Percentiles rank a stretch among this genome's conserved stretches.
Evolutionary conservation across 805 yeast genomes (phyloP).

Genomic region (Wickerhamiella hasegawae): DNA sequence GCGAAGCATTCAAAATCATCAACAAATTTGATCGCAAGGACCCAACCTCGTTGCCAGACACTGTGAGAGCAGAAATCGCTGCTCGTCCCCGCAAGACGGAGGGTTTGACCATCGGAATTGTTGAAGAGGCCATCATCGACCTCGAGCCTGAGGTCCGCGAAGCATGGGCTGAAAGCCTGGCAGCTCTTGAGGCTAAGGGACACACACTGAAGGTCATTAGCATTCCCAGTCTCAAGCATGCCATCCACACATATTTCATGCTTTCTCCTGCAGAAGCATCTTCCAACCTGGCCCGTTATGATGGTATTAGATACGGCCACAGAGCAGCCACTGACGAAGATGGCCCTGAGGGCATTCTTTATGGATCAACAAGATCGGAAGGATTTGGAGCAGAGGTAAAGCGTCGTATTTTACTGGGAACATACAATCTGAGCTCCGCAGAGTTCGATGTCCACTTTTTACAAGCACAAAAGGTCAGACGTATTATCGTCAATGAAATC

Average conservation of each 20-base stretch:
- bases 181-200: constrained; percentile 30
- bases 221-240: constrained; percentile 46
- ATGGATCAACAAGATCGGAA: constrained; percentile 39
- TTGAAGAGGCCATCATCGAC: constrained; percentile 49
- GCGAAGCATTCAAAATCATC: constrained; percentile 36
- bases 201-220: constrained; percentile 47
- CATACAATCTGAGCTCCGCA: constrained; percentile 66
- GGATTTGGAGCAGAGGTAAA: constrained; percentile 77
- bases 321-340: constrained; percentile 25
- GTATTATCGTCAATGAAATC: constrained; percentile 45
- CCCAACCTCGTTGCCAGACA: constrained; percentile 39
- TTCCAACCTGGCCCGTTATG: constrained; percentile 77
- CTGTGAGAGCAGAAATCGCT: constrained; percentile 3
- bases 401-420: constrained; percentile 71
- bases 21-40: constrained; percentile 56
- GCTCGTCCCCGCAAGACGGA: not conserved
- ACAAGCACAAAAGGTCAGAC: constrained; percentile 57
- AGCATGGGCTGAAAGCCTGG: constrained; percentile 33
- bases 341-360: constrained; percentile 23
- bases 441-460: constrained; percentile 57
- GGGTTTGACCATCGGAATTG: constrained; percentile 49
- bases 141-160: constrained; percentile 31
- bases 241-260: constrained; percentile 74
- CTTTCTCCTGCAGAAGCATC: constrained; percentile 88
- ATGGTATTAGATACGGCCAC: constrained; percentile 75